Evolutionary conservation across 2,329 filamentous ascomycete species (phyloP).

Genomic region (Monosporascus ibericus): DNA sequence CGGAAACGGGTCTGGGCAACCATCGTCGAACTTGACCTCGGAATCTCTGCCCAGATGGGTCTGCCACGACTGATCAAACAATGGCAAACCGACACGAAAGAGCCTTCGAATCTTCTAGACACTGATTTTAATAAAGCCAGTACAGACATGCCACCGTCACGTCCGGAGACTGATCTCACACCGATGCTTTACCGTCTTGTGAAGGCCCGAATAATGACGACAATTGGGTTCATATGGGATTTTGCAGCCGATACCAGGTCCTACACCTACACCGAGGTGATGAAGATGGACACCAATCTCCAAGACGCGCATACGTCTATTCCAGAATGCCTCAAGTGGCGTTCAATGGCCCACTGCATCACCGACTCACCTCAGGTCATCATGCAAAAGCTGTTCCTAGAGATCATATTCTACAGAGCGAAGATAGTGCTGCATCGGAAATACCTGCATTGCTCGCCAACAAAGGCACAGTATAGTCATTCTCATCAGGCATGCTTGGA

Average conservation of each 20-base stretch:
- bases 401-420: slow-evolving; percentile 44
- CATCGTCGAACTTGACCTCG: slow-evolving; percentile 33
- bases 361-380: slow-evolving; percentile 43
- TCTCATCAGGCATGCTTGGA: slow-evolving; percentile 40
- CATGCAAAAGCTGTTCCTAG: slow-evolving; percentile 44
- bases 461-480: slow-evolving; percentile 26
- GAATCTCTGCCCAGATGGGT: slow-evolving; percentile 39
- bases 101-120: slow-evolving; percentile 38
- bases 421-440: slow-evolving; percentile 48
- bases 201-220: slow-evolving; percentile 18
- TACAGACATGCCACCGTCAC: slow-evolving; percentile 28
- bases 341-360: slow-evolving; percentile 27
- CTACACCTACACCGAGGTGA: slow-evolving; percentile 16
- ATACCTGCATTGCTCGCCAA: slow-evolving; percentile 31
- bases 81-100: slow-evolving; percentile 32
- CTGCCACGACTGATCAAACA: slow-evolving; percentile 37
- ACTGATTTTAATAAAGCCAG: slow-evolving; percentile 32
- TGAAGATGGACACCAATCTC: slow-evolving; percentile 17
- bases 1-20: slow-evolving; percentile 36
- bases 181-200: slow-evolving; percentile 18
- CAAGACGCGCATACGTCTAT: slow-evolving; percentile 6
- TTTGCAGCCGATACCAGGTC: slow-evolving; percentile 9
- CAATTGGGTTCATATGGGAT: slow-evolving; percentile 21
- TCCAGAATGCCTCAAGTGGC: slow-evolving; percentile 12
- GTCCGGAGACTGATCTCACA: slow-evolving; percentile 24